A percentile compares a stretch with the other conserved stretches of the same genome.
These are phyloP conservation scores for Neurospora sp. DNA, from an alignment of 495 filamentous ascomycete species.

Conservation along the genomic window DNA sequence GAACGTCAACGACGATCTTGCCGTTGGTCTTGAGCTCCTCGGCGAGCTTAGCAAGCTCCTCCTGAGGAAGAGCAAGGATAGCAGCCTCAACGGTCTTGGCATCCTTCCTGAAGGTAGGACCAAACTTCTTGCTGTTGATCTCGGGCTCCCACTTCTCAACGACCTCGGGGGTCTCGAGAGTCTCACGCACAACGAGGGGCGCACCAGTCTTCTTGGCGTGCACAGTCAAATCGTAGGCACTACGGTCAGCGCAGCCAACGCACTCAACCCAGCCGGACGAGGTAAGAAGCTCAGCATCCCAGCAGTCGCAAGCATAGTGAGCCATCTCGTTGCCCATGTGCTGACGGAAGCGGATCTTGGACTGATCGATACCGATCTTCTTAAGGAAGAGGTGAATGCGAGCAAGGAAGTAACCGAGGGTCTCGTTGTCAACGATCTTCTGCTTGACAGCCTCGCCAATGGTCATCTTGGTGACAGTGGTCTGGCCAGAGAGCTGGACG, in stretches of 20 bases:
- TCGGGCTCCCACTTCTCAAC: conserved; percentile 68
- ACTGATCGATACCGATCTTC: conserved; percentile 57
- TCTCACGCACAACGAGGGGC: conserved; percentile 59
- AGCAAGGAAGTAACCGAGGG: conserved; percentile 77
- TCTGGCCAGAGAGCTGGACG: conserved; percentile 61
- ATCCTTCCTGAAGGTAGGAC: conserved; percentile 72
- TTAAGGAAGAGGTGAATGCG: conserved; percentile 65
- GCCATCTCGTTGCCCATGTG: conserved; percentile 75
- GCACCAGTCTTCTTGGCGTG: conserved; percentile 73
- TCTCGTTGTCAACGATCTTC: conserved; percentile 70
- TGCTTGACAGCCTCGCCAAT: conserved; percentile 63
- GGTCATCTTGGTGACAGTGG: conserved; percentile 45
- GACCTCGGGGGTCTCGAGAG: conserved; percentile 47
- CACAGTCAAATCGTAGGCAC: conserved; percentile 68
- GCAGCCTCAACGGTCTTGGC: conserved; percentile 62
- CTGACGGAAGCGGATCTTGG: conserved; percentile 72
- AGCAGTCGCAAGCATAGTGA: conserved; percentile 77
- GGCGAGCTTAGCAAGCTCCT: conserved; percentile 58
- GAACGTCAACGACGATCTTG: conserved; percentile 57
- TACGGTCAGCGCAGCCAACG: conserved; percentile 74
- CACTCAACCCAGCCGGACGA: conserved; percentile 83
- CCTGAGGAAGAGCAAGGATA: conserved; percentile 55
- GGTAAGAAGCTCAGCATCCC: conserved; percentile 72
- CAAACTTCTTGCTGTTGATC: conserved; percentile 76
- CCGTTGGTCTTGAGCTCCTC: conserved; percentile 53